Evolutionary conservation across 257 asterid species (phyloP).

Genomic region (Craterostigma plantagineum): DNA sequence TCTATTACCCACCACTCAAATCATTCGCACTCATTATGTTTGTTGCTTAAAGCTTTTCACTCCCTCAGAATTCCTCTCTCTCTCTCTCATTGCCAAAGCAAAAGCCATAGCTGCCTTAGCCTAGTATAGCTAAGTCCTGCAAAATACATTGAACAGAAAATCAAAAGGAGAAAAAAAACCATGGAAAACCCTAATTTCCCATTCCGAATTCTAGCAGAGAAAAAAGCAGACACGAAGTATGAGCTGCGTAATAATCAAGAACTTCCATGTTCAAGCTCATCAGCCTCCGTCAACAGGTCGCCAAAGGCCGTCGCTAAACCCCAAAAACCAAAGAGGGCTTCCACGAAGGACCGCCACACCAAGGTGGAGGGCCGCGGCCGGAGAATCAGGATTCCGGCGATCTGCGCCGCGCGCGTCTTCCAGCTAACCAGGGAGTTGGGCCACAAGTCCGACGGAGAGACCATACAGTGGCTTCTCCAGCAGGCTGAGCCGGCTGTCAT

Average conservation of each 20-base stretch:
- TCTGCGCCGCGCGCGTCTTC: conserved; percentile 73
- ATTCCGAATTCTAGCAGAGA: no score
- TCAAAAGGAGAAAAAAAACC: no score
- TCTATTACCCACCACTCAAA: no score
- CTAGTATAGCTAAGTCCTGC: no score
- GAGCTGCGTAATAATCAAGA: no score
- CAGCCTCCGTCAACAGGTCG: conserved; percentile 6
- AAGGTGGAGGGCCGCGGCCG: conserved; percentile 18
- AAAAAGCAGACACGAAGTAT: no score
- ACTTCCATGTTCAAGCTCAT: no score
- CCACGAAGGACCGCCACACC: conserved; percentile 62
- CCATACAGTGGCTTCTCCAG: conserved; percentile 53
- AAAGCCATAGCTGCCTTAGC: no score
- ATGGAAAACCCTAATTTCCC: no score
- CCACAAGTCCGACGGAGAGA: conserved; percentile 4
- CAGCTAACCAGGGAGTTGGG: conserved; percentile 48
- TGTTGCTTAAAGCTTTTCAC: conserved; percentile 71
- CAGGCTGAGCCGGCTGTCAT: conserved; percentile 84
- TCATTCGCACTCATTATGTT: conserved; percentile 42
- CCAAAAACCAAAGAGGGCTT: conserved; percentile 15
- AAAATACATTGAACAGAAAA: no score
- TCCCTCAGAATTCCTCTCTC: no score
- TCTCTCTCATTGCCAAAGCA: background rate
- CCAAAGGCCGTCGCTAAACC: no score
- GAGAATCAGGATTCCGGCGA: conserved; percentile 62